phyloP scores from a whole-genome alignment of 140 eudicot species.

The Bidens hawaiensis region DNA sequence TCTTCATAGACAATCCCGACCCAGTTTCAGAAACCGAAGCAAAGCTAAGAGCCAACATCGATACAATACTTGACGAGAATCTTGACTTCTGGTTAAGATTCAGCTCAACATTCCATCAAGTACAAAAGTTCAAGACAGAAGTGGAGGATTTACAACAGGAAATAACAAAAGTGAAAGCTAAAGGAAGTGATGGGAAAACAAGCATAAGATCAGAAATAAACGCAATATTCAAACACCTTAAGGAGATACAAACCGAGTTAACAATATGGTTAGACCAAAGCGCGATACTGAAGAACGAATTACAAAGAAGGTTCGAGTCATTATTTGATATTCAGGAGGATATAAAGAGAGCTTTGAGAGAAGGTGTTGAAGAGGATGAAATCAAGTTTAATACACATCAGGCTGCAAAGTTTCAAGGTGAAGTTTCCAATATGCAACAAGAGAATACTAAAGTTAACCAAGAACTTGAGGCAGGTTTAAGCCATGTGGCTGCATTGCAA shows the following conservation, averaged over 20 bases:
- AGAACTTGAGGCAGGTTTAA: conserved; percentile 72
- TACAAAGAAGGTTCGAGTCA: conserved; percentile 48
- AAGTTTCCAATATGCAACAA: conserved; percentile 88
- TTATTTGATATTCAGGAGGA: conserved; percentile 59
- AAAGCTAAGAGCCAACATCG: conserved; percentile 58
- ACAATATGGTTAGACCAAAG: conserved; percentile 67
- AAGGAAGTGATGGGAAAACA: conserved; percentile 32
- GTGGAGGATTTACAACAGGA: conserved; percentile 61
- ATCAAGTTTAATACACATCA: conserved; percentile 76
- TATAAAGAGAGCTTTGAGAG: conserved; percentile 55
- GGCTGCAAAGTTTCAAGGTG: conserved; percentile 97
- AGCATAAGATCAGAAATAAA: conserved; percentile 52
- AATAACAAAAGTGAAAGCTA: conserved; percentile 26
- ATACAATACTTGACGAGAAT: conserved; percentile 75
- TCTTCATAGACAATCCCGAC: conserved; percentile 19
- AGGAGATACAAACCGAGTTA: conserved; percentile 66
- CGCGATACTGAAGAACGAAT: conserved; percentile 48
- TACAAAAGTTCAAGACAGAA: conserved; percentile 64
- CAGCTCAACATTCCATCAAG: conserved; percentile 68
- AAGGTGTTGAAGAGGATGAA: conserved; percentile 73
- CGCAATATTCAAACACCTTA: conserved; percentile 69
- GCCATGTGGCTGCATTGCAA: conserved; percentile 47
- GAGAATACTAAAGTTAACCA: conserved; percentile 76
- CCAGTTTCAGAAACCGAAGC: conserved; percentile 55
- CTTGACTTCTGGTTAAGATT: conserved; percentile 88